These are phyloP conservation scores for Parastagonospora nodorum DNA, from an alignment of 2,329 filamentous ascomycete species.

Conservation along the genomic window DNA sequence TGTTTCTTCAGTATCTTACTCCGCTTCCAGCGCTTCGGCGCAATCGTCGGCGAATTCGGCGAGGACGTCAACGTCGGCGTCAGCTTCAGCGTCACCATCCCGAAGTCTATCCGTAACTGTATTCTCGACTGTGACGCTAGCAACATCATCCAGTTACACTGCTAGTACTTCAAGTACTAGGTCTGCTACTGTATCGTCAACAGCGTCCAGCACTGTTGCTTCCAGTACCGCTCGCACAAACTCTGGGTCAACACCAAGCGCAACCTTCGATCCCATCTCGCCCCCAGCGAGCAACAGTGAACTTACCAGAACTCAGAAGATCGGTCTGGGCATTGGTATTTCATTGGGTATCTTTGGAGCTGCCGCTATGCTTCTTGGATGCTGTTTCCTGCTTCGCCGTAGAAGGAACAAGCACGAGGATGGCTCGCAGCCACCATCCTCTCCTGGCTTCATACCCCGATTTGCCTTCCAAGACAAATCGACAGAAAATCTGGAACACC, in stretches of 20 bases:
- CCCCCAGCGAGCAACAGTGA: constrained; percentile 21
- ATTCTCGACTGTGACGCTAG: not conserved
- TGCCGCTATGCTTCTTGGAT: constrained; percentile 27
- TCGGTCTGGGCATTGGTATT: constrained; percentile 3
- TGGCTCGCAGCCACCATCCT: constrained; percentile 38
- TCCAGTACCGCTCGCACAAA: constrained; percentile 5
- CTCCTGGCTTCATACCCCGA: constrained; percentile 43
- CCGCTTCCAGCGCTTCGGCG: constrained; percentile 5
- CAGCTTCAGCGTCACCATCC: too few species aligned
- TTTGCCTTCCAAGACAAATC: constrained; percentile 42
- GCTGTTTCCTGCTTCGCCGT: constrained; percentile 34
- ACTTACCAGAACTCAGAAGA: constrained; percentile 23
- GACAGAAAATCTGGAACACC: constrained; percentile 26
- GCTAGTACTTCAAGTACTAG: not conserved
- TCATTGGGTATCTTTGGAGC: constrained; percentile 56
- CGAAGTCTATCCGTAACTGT: not conserved
- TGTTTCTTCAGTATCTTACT: constrained; percentile 1
- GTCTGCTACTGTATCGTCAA: not conserved
- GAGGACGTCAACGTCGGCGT: not conserved
- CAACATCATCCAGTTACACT: constrained; percentile 7
- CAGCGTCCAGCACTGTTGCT: not conserved
- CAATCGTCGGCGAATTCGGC: constrained; percentile 5
- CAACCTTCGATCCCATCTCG: constrained; percentile 19
- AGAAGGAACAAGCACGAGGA: constrained; percentile 23
- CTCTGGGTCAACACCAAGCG: constrained; percentile 9